phyloP scores from a whole-genome alignment of 2,329 filamentous ascomycete species.

The Botrytis squamosa region DNA sequence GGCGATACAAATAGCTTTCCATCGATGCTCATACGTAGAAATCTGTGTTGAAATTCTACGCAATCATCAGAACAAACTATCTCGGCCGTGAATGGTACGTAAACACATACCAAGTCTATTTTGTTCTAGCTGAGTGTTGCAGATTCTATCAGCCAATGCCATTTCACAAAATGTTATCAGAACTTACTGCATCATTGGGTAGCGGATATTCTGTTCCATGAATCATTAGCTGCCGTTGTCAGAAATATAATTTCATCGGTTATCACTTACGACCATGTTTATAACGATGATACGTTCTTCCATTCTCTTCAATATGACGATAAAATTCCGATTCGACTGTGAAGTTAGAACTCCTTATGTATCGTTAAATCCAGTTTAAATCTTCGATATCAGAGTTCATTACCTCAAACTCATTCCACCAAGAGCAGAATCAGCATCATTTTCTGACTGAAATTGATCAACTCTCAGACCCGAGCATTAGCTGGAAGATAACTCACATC shows the following conservation, averaged over 20 bases:
- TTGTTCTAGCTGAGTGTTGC: neutral
- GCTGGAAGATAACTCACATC: neutral
- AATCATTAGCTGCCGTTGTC: neutral
- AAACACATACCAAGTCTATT: conserved; percentile 7
- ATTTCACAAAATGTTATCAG: neutral
- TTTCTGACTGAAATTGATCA: neutral
- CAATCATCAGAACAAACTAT: neutral
- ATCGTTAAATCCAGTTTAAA: neutral
- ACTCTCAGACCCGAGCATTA: neutral
- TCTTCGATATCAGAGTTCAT: no score
- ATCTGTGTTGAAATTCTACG: conserved; percentile 15
- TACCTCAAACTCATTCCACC: conserved; percentile 13
- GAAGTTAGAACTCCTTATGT: conserved; percentile 3
- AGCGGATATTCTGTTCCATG: conserved; percentile 16
- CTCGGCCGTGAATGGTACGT: neutral
- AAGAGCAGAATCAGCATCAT: conserved; percentile 7
- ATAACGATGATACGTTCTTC: conserved; percentile 20
- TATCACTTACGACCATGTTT: conserved; percentile 15
- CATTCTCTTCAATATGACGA: conserved; percentile 18
- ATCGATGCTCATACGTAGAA: conserved; percentile 16
- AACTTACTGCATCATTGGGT: conserved; percentile 15
- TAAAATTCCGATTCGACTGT: conserved; percentile 15
- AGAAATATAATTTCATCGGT: neutral
- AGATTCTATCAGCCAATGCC: neutral
- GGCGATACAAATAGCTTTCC: conserved; percentile 18